Evolutionary conservation across 2,329 filamentous ascomycete genomes (phyloP), one percentile per base, ranked within the genome.

Genomic region (Penicillium sp.): DNA sequence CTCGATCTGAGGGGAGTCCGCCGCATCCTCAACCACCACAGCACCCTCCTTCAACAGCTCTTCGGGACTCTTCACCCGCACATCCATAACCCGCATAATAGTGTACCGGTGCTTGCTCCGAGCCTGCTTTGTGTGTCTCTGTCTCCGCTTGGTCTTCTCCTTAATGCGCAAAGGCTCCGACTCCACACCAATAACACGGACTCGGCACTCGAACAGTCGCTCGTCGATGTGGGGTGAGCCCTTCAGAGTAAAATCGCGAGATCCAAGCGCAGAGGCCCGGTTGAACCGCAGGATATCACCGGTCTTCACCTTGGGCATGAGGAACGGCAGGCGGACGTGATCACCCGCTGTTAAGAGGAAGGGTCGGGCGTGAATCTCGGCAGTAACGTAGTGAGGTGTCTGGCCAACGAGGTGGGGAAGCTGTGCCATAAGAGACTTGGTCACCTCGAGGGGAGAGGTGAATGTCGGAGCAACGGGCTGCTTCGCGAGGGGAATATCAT

Each of bases 71-170:
- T 81, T 84, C 5, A 96, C 82, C 71, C 84, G 88, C 62, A 98
- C 72, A 77, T 98, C 91, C 71, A 89, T 89, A 62, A 99, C 89
- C 70, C 88, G 84, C 76, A 99, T 72, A 23, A 96, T 85, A 3
- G 95, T 99, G 76, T 90, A 96, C 69, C 85, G 83, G 73, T 96
- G 91, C 84, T 99, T 97, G 81, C 92, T 97, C 79, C 83, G 88
- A 10, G 95, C 89, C 58, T 84, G 86, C 80, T 87, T 91, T 50
- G 85, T 83, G 71, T 85, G 82, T 62, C 86, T 77, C 67, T 85
- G 81, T 71, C 89, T 90, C 80, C 87, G 79, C 84, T 92, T 93
- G 67, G 85, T 93, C 84, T 93, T 93, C 77, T 90, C 81, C 79
- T 91, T 91, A 66, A 87, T 79, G 57, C 90, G 81, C 78, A 93